These are phyloP conservation scores for Curvularia sp. DNA, from an alignment of 2,329 filamentous ascomycete genomes.

Conservation along the genomic window DNA sequence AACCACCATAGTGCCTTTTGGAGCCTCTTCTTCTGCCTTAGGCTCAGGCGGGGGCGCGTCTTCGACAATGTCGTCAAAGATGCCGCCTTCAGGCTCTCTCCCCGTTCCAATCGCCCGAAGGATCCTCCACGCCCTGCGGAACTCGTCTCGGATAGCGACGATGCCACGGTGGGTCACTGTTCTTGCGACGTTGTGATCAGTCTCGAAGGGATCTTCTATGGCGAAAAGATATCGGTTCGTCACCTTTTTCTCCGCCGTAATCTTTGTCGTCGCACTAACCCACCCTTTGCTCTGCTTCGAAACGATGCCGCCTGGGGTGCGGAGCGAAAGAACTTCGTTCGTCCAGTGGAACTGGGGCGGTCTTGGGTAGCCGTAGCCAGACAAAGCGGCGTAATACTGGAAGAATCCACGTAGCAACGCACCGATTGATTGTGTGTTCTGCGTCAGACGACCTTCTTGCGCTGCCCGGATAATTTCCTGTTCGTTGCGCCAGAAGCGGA, in stretches of 20 bases:
- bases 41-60: conserved; percentile 13
- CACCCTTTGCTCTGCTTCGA: conserved; percentile 82
- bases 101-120: conserved; percentile 39
- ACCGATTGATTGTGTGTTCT: conserved; percentile 74
- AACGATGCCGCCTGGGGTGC: conserved; percentile 72
- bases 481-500: conserved; percentile 82
- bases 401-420: conserved; percentile 83
- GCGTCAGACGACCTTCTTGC: conserved; percentile 64
- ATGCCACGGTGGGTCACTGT: conserved; percentile 86
- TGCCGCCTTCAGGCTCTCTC: conserved; percentile 39
- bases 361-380: conserved; percentile 27
- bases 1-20: not conserved
- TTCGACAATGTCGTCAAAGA: conserved; percentile 48
- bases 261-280: conserved; percentile 77
- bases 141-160: conserved; percentile 82
- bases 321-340: conserved; percentile 78
- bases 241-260: conserved; percentile 71
- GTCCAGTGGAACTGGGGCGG: conserved; percentile 78
- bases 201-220: conserved; percentile 91
- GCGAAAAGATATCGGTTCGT: conserved; percentile 84
- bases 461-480: conserved; percentile 70
- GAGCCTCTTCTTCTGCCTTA: conserved; percentile 11
- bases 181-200: conserved; percentile 84
- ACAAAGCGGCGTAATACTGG: conserved; percentile 77
- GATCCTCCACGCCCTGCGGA: conserved; percentile 79